Base-by-base conservation (phyloP, 2,329 filamentous ascomycete genomes). In the Colletotrichum eremochloae region DNA sequence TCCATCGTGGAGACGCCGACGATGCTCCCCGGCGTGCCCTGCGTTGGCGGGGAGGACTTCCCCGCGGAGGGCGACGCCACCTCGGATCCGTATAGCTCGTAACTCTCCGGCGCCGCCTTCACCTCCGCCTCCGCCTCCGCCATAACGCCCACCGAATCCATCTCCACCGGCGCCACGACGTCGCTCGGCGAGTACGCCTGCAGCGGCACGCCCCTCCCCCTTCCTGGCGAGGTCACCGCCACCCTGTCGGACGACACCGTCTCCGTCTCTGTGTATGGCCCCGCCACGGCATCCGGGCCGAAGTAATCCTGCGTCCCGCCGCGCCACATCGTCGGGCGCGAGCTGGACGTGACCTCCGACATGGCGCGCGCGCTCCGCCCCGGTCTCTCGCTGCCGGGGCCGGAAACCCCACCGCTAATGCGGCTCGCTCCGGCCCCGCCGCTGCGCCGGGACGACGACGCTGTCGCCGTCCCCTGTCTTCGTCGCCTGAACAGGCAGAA, bases 111-210 rank as follows among this genome's bases (percentile, higher is more conserved):
- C 31, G 79, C 77, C 5, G 75, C 79, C 40, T 81, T 78, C 15
- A 75, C 76, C 38, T 72, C 57, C 14, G 3, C 31, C 29, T n/a
- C 48, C 68, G 75, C 56, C 46, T 31, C 46, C 9, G 42, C 38
- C 40, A 57, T 46, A 31, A 63, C 67, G 60, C 62, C 61, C 48
- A 18, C 74, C 57, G 84, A 84, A 71, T 85, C 87, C 15, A 91
- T 87, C 81, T 91, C 89, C 3, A 90, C 87, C 5, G 88, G 84
- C 29, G 81, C 81, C 0, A 82, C 78, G 52, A 89, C 87, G 75
- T 89, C 86, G 12, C 81, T 82, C 5, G 87, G 87, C 18, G 79
- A 81, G 15, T 87, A 80, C 9, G 88, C 86, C 56, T 78, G 77
- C 31, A 82, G 65, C 3, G 85, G 84, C 31, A 87, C 85, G 0